phyloP scores from a whole-genome alignment of 345 rosid genomes.

The Microcos paniculata region DNA sequence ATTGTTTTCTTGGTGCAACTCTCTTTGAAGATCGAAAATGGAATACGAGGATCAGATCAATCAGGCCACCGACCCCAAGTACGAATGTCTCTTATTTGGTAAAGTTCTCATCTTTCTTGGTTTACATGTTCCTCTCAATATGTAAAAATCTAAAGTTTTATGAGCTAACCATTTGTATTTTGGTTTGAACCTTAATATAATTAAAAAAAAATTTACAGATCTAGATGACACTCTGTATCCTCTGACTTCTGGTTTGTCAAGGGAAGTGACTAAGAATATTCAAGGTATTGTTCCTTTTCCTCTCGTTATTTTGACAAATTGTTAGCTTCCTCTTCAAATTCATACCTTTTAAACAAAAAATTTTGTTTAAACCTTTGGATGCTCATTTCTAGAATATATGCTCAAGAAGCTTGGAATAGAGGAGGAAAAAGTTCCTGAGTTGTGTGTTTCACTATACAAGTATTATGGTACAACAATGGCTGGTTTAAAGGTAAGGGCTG shows the following conservation, averaged over 20 bases:
- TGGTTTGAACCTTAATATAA: neutral
- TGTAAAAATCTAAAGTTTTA: neutral
- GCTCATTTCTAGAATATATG: conserved; percentile 65
- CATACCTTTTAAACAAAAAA: neutral
- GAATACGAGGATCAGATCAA: conserved; percentile 32
- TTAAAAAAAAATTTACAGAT: conserved; percentile 33
- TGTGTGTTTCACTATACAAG: conserved; percentile 68
- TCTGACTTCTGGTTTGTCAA: conserved; percentile 64
- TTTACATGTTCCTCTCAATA: neutral
- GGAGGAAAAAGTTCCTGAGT: conserved; percentile 53
- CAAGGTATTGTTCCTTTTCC: conserved; percentile 44
- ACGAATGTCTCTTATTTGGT: conserved; percentile 61
- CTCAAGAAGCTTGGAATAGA: conserved; percentile 61
- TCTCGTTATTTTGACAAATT: neutral
- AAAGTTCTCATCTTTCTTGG: conserved; percentile 6
- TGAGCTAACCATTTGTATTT: neutral
- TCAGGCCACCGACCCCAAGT: conserved; percentile 27
- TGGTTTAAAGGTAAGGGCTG: conserved; percentile 67
- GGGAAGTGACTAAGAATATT: conserved; percentile 56
- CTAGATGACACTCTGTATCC: conserved; percentile 91
- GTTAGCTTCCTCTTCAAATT: conserved; percentile 7
- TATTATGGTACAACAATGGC: conserved; percentile 96
- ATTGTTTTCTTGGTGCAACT: neutral
- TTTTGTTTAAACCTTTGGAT: neutral
- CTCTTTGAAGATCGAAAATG: conserved; percentile 28